phyloP scores from a whole-genome alignment of 2,329 filamentous ascomycete species.

The Teratosphaeria nubilosa region DNA sequence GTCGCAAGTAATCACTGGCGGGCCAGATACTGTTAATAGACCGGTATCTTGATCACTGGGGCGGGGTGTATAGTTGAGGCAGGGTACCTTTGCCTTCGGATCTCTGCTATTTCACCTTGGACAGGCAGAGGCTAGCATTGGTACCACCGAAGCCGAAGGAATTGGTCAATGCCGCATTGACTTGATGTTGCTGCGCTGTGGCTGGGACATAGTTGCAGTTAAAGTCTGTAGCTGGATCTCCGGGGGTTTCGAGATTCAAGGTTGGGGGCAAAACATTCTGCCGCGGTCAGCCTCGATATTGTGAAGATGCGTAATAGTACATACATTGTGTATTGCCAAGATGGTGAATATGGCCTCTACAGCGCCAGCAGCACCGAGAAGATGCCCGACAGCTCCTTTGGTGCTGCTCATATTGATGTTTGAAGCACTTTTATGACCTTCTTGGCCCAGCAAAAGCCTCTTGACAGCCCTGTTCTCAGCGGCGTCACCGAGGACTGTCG shows the following conservation, averaged over 20 bases:
- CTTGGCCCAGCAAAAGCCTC: slow-evolving; percentile 61
- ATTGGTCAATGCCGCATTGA: slow-evolving; percentile 75
- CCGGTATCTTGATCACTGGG: background rate
- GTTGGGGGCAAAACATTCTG: slow-evolving; percentile 78
- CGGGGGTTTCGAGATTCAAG: slow-evolving; percentile 62
- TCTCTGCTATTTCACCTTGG: slow-evolving; percentile 25
- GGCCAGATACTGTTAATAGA: background rate
- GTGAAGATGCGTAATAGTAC: slow-evolving; percentile 19
- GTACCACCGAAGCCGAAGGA: slow-evolving; percentile 98
- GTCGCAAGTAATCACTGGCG: background rate
- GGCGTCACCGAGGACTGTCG: slow-evolving; percentile 72
- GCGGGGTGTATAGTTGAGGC: slow-evolving; percentile 2
- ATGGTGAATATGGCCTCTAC: slow-evolving; percentile 82
- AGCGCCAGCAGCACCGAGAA: slow-evolving; percentile 83
- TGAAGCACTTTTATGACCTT: slow-evolving; percentile 51
- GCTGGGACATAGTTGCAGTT: slow-evolving; percentile 79
- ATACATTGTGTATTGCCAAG: slow-evolving; percentile 66
- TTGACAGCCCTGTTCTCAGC: slow-evolving; percentile 82
- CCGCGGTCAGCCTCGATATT: background rate
- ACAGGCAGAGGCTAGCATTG: slow-evolving; percentile 81
- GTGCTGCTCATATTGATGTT: slow-evolving; percentile 82
- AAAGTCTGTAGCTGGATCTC: slow-evolving; percentile 49
- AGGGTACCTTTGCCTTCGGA: slow-evolving; percentile 5
- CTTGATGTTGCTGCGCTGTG: slow-evolving; percentile 55
- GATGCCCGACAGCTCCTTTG: slow-evolving; percentile 84